Conservation (phyloP, 768 basidiomycete species). For the Trametes cinnabarina region DNA sequence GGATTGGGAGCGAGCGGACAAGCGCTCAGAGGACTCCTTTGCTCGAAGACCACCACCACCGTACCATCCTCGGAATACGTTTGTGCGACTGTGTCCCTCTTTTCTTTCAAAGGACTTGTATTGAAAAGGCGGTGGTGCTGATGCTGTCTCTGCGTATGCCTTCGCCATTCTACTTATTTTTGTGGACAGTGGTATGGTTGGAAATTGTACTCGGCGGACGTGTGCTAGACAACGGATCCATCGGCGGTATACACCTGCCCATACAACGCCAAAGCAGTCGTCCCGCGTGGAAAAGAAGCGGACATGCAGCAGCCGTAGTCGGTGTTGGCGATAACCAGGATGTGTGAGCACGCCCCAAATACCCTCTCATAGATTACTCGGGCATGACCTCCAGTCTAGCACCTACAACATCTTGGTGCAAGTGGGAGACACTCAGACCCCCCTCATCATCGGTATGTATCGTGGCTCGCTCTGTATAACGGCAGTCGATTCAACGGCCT, state of each 20-base stretch:
- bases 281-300: constrained; percentile 15
- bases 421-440: constrained; percentile 49
- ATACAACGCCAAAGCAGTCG: background rate
- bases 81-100: too few species aligned
- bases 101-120: too few species aligned
- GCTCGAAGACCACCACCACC: too few species aligned
- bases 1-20: too few species aligned
- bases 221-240: background rate
- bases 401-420: constrained; percentile 61
- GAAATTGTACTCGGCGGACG: background rate
- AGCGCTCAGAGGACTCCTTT: too few species aligned
- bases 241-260: constrained; percentile 17
- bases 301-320: constrained; percentile 38
- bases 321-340: constrained; percentile 61
- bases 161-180: too few species aligned
- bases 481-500: background rate
- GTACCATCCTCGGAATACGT: too few species aligned
- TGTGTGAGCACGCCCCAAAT: constrained; percentile 54
- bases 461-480: background rate
- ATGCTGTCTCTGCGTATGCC: too few species aligned
- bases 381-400: too few species aligned
- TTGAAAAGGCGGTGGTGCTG: too few species aligned
- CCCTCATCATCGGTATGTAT: constrained; percentile 59
- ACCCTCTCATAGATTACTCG: too few species aligned
- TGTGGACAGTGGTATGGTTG: background rate